Base-by-base conservation (phyloP, 1,139 yeast genomes). In the Candida smagusa region DNA sequence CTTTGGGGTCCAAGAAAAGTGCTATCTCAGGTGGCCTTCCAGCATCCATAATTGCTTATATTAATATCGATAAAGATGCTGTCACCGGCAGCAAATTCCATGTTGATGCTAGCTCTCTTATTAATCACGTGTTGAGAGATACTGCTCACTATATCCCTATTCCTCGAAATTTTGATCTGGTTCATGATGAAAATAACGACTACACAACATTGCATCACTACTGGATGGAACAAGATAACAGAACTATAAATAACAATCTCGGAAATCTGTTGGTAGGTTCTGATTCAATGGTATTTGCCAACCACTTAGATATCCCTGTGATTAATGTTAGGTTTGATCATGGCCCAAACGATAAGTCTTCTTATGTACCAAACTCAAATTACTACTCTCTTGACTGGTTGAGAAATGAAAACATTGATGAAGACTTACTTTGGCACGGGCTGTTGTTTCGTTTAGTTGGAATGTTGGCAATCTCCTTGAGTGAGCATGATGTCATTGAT, bases 401-500 rank as follows among this genome's bases (percentile, higher is more conserved):
- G 11, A 44, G 48, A 9, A 48, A 58, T 8, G 46, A 55, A 28
- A 48, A 59, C 30, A 48, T 61, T 11, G 72, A 68, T 42, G 50
- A 53, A 16, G 56, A 59, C 25, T 51, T 62, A 30, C 38, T 53
- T 12, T 48, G 64, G 5, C 76, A 71, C 47, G 65, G 65, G 0
- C 63, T 65, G 59, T 53, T 71, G 43, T 61, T 69, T 22, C 48
- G 69, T 31, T 68, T 52, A 39, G 36, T 69, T 31, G 77, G 77
- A 3, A 48, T 71, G 22, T 44, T 71, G 29, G 54, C 58, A 1
- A 61, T 71, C 7, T 53, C 67, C 2, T 49, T 71, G 26, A 58
- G 70, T 40, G 77, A 71, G 37, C 72, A 63, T 39, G 76, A 71
- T 40, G 67, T 69, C n/a, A 61, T 65, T 7, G 63, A 64, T 39